A percentile compares a stretch with the other conserved stretches of the same genome.
phyloP scores from a whole-genome alignment of 257 asterid genomes.

The Solanum corneliomulleri region DNA sequence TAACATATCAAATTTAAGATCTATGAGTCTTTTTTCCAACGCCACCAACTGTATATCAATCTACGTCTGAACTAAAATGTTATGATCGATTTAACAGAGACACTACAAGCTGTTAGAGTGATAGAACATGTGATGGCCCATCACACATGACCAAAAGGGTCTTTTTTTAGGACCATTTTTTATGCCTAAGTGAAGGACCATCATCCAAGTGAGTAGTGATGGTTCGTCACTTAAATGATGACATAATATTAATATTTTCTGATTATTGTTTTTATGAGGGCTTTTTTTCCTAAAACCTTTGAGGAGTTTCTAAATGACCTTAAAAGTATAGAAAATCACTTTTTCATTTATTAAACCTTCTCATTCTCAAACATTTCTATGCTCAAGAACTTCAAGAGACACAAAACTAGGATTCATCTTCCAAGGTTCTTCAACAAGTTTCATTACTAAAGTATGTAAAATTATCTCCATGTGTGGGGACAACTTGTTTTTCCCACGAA shows the following conservation, averaged over 20 bases:
- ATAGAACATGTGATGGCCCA: fast-evolving
- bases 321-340: too few species aligned
- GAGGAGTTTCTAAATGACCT: not conserved
- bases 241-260: too few species aligned
- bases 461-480: not conserved
- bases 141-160: not conserved
- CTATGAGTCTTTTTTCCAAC: too few species aligned
- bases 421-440: not conserved
- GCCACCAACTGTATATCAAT: not conserved
- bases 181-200: not conserved
- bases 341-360: not conserved
- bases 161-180: not conserved
- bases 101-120: not conserved
- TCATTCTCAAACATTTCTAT: not conserved
- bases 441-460: too few species aligned
- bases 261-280: not conserved
- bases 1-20: not conserved
- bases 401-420: not conserved
- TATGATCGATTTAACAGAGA: too few species aligned
- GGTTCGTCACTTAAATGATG: too few species aligned
- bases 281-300: not conserved
- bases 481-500: too few species aligned
- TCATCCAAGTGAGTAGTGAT: not conserved
- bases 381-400: not conserved
- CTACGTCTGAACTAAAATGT: too few species aligned